These are phyloP conservation scores for Cercophora sp. DNA, from an alignment of 495 filamentous ascomycete species.

Conservation along the genomic window DNA sequence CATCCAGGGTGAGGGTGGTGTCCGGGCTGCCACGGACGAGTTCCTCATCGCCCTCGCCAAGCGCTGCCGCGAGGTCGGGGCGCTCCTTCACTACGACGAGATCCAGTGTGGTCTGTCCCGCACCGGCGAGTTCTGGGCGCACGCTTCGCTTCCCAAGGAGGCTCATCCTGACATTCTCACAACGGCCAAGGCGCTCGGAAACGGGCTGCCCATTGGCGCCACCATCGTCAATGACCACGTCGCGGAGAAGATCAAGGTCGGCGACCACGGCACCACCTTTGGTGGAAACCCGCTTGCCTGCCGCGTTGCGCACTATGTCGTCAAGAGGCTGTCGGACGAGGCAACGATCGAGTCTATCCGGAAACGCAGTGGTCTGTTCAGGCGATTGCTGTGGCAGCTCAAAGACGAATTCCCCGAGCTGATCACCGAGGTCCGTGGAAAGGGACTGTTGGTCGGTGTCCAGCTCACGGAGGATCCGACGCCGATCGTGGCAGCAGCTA, in stretches of 20 bases:
- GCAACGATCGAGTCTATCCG: constrained; percentile 61
- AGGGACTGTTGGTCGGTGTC: constrained; percentile 78
- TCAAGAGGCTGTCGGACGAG: constrained; percentile 64
- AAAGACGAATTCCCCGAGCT: constrained; percentile 64
- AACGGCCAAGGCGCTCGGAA: constrained; percentile 91
- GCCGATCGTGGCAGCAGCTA: constrained; percentile 71
- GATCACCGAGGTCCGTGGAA: constrained; percentile 74
- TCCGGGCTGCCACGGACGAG: constrained; percentile 74
- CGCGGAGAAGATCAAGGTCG: constrained; percentile 76
- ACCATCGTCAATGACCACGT: constrained; percentile 78
- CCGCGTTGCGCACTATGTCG: constrained; percentile 76
- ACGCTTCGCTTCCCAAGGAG: constrained; percentile 62
- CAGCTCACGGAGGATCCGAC: constrained; percentile 71
- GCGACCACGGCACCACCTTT: constrained; percentile 96
- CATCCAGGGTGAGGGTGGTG: constrained; percentile 94
- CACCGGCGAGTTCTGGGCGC: constrained; percentile 88
- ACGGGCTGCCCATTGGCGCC: constrained; percentile 92
- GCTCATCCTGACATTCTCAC: constrained; percentile 94
- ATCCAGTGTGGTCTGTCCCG: constrained; percentile 91
- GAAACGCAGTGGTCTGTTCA: constrained; percentile 62
- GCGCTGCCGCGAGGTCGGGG: constrained; percentile 81
- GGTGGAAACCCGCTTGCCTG: constrained; percentile 91
- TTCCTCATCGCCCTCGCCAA: constrained; percentile 75
- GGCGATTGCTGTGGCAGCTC: constrained; percentile 58
- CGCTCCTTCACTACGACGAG: constrained; percentile 90